These are phyloP conservation scores for Eleusine coracana DNA, from an alignment of 176 grass and related monocot species.

Conservation along the genomic window DNA sequence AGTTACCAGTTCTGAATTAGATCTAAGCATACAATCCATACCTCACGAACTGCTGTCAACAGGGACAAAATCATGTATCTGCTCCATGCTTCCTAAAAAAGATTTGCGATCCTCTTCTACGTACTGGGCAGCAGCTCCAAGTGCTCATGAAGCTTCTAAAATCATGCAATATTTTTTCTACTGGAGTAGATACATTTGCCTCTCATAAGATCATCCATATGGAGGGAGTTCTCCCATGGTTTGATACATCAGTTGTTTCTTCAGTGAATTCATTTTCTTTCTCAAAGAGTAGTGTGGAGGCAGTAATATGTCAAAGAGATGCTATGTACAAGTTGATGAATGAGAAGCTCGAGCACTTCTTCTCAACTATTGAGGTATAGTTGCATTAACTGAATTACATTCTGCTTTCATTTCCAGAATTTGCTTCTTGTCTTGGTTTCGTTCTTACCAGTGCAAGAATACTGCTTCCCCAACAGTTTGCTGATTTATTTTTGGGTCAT, in stretches of 20 bases:
- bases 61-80: conserved; percentile 70
- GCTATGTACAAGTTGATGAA: conserved; percentile 76
- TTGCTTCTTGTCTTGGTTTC: conserved; percentile 3
- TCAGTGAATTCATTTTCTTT: conserved; percentile 75
- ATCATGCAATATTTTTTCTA: conserved; percentile 60
- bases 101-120: conserved; percentile 71
- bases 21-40: conserved; percentile 8
- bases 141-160: conserved; percentile 94
- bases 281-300: conserved; percentile 67
- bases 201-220: conserved; percentile 47
- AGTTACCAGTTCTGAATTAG: conserved; percentile 21
- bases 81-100: conserved; percentile 91
- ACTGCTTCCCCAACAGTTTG: conserved; percentile 16
- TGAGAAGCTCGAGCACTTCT: conserved; percentile 64
- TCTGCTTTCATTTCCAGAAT: conserved; percentile 27
- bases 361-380: conserved; percentile 59
- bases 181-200: conserved; percentile 46
- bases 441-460: conserved; percentile 2
- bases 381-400: conserved; percentile 51
- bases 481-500: not conserved
- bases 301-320: conserved; percentile 62
- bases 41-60: conserved; percentile 40
- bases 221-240: conserved; percentile 81
- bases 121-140: conserved; percentile 88
- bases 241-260: conserved; percentile 50